These are phyloP conservation scores for Debaryomyces hansenii DNA, from an alignment of 805 yeast species.

Conservation along the genomic window DNA sequence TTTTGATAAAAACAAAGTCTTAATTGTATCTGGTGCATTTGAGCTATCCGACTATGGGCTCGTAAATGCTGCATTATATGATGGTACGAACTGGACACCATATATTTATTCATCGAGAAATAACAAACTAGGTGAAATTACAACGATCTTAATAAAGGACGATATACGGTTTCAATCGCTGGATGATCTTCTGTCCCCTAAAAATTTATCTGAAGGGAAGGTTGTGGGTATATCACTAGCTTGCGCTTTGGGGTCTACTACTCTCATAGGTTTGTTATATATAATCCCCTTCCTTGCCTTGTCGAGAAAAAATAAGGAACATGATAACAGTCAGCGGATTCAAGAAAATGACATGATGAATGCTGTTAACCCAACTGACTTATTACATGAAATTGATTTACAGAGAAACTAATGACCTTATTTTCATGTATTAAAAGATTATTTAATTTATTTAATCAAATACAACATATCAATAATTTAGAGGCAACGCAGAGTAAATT, in stretches of 20 bases:
- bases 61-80: constrained; percentile 61
- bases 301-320: constrained; percentile 26
- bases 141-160: constrained; percentile 35
- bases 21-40: constrained; percentile 61
- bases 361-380: constrained; percentile 43
- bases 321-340: constrained; percentile 30
- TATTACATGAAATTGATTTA: constrained; percentile 45
- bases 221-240: constrained; percentile 47
- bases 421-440: no score
- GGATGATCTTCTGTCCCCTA: constrained; percentile 22
- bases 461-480: no score
- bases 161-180: constrained; percentile 35
- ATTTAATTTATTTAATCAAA: no score
- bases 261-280: constrained; percentile 40
- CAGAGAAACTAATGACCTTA: constrained; percentile 27
- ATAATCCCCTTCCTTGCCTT: constrained; percentile 39
- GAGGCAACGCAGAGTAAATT: no score
- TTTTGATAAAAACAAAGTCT: constrained; percentile 43
- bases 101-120: constrained; percentile 42
- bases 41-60: constrained; percentile 50
- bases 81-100: constrained; percentile 71
- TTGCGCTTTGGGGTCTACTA: constrained; percentile 45
- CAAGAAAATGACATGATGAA: constrained; percentile 46
- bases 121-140: constrained; percentile 26
- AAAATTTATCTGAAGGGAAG: constrained; percentile 35